Percentiles rank a stretch among this genome's conserved stretches.
phyloP scores from a whole-genome alignment of 1,139 yeast genomes.

The Kodamaea sp. region DNA sequence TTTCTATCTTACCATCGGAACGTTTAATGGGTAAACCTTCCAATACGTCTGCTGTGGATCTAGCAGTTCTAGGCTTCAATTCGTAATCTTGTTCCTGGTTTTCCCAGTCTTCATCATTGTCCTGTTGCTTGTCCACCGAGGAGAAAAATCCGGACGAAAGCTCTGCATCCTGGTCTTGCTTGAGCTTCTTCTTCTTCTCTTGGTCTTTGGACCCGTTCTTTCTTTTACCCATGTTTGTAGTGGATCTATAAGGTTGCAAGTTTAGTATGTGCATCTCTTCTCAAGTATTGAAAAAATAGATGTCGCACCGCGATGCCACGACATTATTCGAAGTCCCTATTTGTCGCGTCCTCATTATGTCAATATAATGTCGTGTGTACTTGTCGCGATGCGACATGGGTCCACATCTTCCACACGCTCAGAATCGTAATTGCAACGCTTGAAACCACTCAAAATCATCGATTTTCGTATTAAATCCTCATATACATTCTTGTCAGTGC shows the following conservation, averaged over 20 bases:
- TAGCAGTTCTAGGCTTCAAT: conserved; percentile 50
- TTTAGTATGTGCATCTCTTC: no score
- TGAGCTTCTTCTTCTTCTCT: conserved; percentile 49
- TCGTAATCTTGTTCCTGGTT: conserved; percentile 73
- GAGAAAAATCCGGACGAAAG: conserved; percentile 49
- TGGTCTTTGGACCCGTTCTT: conserved; percentile 43
- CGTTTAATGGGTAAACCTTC: conserved; percentile 85
- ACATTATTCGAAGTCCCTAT: no score
- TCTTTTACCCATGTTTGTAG: conserved; percentile 51
- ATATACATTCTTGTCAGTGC: no score
- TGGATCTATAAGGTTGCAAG: no score
- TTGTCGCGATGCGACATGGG: no score
- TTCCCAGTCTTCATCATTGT: conserved; percentile 41
- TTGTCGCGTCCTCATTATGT: no score
- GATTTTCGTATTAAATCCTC: no score
- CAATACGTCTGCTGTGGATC: conserved; percentile 45
- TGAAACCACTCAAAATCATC: no score
- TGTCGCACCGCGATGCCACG: no score
- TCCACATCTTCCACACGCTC: no score
- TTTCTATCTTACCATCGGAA: conserved; percentile 66
- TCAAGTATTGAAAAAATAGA: conserved; percentile 1
- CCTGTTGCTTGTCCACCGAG: conserved; percentile 16
- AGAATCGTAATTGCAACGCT: no score
- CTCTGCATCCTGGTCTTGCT: conserved; percentile 47
- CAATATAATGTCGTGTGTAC: no score